Percentiles rank a stretch among this genome's conserved stretches.
These are phyloP conservation scores for Thalassiosira sp. DNA, from an alignment of 352 stramenopile genomes.

Conservation along the genomic window DNA sequence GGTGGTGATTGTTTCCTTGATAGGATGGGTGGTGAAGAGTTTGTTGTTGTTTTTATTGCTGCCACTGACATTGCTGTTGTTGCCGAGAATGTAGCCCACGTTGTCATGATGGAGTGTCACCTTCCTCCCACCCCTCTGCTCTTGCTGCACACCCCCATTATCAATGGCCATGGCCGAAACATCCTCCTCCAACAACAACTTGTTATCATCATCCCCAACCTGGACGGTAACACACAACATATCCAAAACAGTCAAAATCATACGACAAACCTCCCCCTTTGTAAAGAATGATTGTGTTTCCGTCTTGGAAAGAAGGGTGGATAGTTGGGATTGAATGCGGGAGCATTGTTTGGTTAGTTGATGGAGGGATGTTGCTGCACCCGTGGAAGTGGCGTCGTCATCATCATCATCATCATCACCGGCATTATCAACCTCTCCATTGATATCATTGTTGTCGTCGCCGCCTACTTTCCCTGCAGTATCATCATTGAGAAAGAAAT, in stretches of 20 bases:
- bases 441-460: slow-evolving; percentile 29
- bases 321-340: too few species aligned
- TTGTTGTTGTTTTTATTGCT: background rate
- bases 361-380: too few species aligned
- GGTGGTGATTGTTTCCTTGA: slow-evolving; percentile 31
- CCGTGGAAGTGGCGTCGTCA: too few species aligned
- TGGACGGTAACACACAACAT: slow-evolving; percentile 64
- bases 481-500: slow-evolving; percentile 41
- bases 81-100: slow-evolving; percentile 60
- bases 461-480: slow-evolving; percentile 12
- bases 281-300: slow-evolving; percentile 65
- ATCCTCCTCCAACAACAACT: slow-evolving; percentile 1
- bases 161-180: slow-evolving; percentile 38
- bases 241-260: slow-evolving; percentile 72
- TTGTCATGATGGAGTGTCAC: slow-evolving; percentile 65
- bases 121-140: slow-evolving; percentile 28
- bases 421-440: slow-evolving; percentile 15
- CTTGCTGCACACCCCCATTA: background rate
- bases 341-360: too few species aligned
- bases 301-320: too few species aligned
- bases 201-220: background rate
- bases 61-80: background rate
- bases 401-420: too few species aligned
- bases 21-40: too few species aligned
- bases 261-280: slow-evolving; percentile 54